These are phyloP conservation scores for Aspergillus pseudotamarii DNA, from an alignment of 2,329 filamentous ascomycete species.

Conservation along the genomic window DNA sequence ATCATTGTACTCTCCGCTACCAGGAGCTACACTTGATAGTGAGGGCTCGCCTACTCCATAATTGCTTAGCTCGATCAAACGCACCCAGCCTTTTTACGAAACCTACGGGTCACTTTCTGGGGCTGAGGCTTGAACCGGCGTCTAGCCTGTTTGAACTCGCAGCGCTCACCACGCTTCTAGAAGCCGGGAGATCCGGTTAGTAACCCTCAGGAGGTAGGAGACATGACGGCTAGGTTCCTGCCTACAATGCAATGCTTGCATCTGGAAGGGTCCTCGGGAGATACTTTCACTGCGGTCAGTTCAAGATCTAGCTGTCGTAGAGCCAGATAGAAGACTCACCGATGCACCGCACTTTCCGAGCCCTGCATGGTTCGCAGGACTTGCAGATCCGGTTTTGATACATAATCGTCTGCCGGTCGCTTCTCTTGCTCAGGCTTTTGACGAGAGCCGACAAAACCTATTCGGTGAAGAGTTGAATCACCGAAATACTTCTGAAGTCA, in stretches of 20 bases:
- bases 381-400: neutral
- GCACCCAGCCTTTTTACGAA: neutral
- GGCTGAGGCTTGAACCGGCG: neutral
- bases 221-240: too few relatives aligned
- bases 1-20: neutral
- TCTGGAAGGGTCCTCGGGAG: neutral
- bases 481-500: too few relatives aligned
- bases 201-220: neutral
- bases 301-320: neutral
- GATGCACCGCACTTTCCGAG: neutral
- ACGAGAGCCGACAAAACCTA: neutral
- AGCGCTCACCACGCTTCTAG: neutral
- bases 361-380: neutral
- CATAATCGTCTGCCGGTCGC: neutral
- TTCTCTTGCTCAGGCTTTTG: neutral
- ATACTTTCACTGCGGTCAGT: neutral
- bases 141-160: neutral
- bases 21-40: neutral
- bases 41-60: neutral
- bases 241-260: constrained; percentile 1
- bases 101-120: neutral
- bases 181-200: too few relatives aligned
- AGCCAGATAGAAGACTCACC: neutral
- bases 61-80: neutral
- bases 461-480: too few relatives aligned